Base-by-base conservation (phyloP, 495 filamentous ascomycete genomes). In the Bathelium albidoporum region DNA sequence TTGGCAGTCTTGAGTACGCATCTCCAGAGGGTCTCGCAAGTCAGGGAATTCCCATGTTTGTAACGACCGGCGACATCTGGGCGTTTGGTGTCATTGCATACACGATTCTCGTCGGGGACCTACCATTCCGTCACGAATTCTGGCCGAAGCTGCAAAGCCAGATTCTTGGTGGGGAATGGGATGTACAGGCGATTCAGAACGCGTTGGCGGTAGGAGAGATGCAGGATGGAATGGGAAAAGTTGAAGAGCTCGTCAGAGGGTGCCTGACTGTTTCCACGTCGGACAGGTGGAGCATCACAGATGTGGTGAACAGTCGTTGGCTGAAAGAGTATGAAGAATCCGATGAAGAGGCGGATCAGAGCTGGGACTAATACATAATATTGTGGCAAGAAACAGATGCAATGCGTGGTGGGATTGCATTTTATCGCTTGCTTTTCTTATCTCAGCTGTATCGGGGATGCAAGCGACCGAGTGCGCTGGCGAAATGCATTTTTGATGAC, bases 11-110 rank as follows among this genome's bases (percentile, higher is more conserved):
- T n/a, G 82, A 86, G 66, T 88, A 88, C 69, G 84, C 85, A 1
- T 80, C 82, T 2, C 85, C 85, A 0, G 83, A 86, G 64, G 69
- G 87, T 11, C 76, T 88, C 36, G 73, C 74, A 32, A 80, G 78
- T 11, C 72, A 31, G 1, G 64, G 62, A 18, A 60, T 65, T 10
- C 68, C 70, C 69, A 81, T 72, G 66, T 86, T 64, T 75, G 84
- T 65, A 69, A 79, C 66, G 1, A 82, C 81, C 0, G 84, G 84
- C 14, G 87, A 90, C 69, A 78, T 90, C 10, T 90, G 88, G 87
- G 86, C 87, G 0, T 88, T 83, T 66, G 87, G 87, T 11, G 85
- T 89, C 9, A 80, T 87, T 18, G 74, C 86, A 1, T 89, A 82
- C 63, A 78, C 83, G 7, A 72, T 89, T 3, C 70, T 87, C 16